Evolutionary conservation across 2,329 filamentous ascomycete species (phyloP).

Genomic region (Coniochaeta sp.): DNA sequence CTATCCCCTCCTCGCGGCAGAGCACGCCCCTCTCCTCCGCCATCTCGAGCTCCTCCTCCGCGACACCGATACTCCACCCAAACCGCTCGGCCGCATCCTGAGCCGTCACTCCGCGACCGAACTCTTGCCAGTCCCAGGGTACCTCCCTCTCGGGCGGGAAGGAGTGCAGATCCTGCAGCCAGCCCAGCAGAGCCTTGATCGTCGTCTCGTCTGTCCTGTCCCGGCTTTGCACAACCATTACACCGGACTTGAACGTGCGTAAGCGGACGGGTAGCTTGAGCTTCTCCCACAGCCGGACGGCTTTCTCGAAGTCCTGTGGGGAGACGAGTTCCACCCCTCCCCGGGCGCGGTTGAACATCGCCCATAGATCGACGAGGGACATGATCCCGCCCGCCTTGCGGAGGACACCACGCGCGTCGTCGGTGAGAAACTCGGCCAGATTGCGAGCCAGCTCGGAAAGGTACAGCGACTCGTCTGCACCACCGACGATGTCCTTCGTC

Average conservation of each 20-base stretch:
- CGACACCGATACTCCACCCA: slow-evolving; percentile 95
- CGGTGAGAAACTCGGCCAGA: slow-evolving; percentile 81
- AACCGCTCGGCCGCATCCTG: slow-evolving; percentile 86
- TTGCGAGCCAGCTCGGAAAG: slow-evolving; percentile 80
- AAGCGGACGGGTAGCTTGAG: slow-evolving; percentile 80
- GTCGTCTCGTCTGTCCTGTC: slow-evolving; percentile 91
- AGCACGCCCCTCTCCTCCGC: slow-evolving; percentile 83
- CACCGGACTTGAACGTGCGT: slow-evolving; percentile 82
- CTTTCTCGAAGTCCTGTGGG: slow-evolving; percentile 85
- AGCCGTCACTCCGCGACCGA: slow-evolving; percentile 80
- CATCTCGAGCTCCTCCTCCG: slow-evolving; percentile 94
- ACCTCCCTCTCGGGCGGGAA: slow-evolving; percentile 58
- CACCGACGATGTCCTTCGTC: slow-evolving; percentile 86
- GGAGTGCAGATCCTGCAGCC: slow-evolving; percentile 68
- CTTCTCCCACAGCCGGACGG: slow-evolving; percentile 80
- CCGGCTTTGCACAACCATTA: slow-evolving; percentile 85
- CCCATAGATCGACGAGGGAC: slow-evolving; percentile 85
- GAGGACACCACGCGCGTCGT: slow-evolving; percentile 73
- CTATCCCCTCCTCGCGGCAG: slow-evolving; percentile 86
- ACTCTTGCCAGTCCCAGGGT: slow-evolving; percentile 68
- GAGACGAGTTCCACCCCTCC: slow-evolving; percentile 93
- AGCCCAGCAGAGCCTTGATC: slow-evolving; percentile 65
- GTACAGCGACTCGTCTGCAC: slow-evolving; percentile 77
- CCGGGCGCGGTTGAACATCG: slow-evolving; percentile 86
- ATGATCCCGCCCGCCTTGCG: slow-evolving; percentile 80